Evolutionary conservation across 2,329 filamentous ascomycete species (phyloP).

Genomic region (Lachnellula willkommii): DNA sequence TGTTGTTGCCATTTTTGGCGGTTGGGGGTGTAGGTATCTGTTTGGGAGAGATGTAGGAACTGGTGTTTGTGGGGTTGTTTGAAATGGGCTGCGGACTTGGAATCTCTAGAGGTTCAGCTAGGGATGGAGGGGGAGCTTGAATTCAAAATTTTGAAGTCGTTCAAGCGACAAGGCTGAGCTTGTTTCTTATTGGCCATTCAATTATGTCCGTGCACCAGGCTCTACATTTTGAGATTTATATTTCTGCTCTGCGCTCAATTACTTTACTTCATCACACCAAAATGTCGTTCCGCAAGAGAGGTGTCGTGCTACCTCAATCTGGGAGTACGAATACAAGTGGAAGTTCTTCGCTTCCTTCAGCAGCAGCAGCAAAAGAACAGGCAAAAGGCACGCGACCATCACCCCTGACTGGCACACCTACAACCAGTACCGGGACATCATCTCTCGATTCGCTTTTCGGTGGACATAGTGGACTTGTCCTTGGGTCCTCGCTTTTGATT

Average conservation of each 20-base stretch:
- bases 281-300: conserved; percentile 67
- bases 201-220: conserved; percentile 5
- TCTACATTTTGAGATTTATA: neutral
- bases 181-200: neutral
- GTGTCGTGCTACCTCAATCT: conserved; percentile 43
- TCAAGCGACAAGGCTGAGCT: conserved; percentile 7
- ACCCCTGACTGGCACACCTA: conserved; percentile 77
- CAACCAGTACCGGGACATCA: conserved; percentile 83
- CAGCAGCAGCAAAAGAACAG: conserved; percentile 20
- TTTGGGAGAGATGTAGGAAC: neutral
- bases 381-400: conserved; percentile 68
- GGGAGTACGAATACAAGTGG: neutral
- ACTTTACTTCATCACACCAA: neutral
- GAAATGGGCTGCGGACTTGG: neutral
- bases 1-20: conserved; percentile 44
- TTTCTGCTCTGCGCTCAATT: neutral
- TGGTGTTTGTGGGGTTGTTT: neutral
- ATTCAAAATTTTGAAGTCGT: conserved; percentile 9
- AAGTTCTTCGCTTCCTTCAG: conserved; percentile 8
- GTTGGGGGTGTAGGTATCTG: neutral
- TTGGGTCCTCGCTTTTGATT: conserved; percentile 75
- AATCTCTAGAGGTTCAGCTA: too few species aligned
- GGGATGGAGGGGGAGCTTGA: neutral
- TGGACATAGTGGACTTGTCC: conserved; percentile 76
- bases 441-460: conserved; percentile 82